phyloP scores from a whole-genome alignment of 2,329 filamentous ascomycete genomes.

The Myriosclerotinia curreyana region DNA sequence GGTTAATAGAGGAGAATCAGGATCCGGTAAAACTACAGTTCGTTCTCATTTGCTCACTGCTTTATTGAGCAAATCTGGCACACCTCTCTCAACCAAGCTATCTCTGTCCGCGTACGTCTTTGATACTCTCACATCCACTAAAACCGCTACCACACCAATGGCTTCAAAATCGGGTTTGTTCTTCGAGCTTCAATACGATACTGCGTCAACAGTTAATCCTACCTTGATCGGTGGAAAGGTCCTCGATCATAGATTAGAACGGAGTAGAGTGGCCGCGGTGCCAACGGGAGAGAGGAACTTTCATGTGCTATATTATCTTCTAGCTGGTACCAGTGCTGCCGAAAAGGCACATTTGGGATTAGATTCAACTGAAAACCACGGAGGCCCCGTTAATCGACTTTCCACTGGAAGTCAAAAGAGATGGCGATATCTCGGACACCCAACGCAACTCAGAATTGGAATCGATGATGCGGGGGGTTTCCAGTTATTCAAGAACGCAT shows the following conservation, averaged over 20 bases:
- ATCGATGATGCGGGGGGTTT: conserved; percentile 96
- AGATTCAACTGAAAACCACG: conserved; percentile 38
- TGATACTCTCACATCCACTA: conserved; percentile 93
- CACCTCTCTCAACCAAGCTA: conserved; percentile 87
- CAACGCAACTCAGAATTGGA: conserved; percentile 93
- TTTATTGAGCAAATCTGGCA: conserved; percentile 84
- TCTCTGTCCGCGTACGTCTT: conserved; percentile 94
- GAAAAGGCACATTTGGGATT: conserved; percentile 84
- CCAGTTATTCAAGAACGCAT: conserved; percentile 93
- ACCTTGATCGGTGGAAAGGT: conserved; percentile 91
- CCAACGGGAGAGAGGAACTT: conserved; percentile 96
- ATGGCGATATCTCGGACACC: conserved; percentile 95
- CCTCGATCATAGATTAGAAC: conserved; percentile 86
- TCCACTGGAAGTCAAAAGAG: conserved; percentile 61
- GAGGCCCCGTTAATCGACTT: conserved; percentile 46
- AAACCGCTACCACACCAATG: conserved; percentile 90
- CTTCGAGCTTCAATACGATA: conserved; percentile 96
- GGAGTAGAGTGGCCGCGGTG: conserved; percentile 85
- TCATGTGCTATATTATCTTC: conserved; percentile 90
- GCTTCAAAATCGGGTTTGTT: conserved; percentile 95
- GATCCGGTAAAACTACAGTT: conserved; percentile 92
- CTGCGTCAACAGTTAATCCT: conserved; percentile 76
- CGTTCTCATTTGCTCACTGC: conserved; percentile 84
- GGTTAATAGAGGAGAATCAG: conserved; percentile 77
- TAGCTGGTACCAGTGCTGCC: conserved; percentile 84